phyloP scores from a whole-genome alignment of 345 rosid genomes.

The Nasturtium officinale region DNA sequence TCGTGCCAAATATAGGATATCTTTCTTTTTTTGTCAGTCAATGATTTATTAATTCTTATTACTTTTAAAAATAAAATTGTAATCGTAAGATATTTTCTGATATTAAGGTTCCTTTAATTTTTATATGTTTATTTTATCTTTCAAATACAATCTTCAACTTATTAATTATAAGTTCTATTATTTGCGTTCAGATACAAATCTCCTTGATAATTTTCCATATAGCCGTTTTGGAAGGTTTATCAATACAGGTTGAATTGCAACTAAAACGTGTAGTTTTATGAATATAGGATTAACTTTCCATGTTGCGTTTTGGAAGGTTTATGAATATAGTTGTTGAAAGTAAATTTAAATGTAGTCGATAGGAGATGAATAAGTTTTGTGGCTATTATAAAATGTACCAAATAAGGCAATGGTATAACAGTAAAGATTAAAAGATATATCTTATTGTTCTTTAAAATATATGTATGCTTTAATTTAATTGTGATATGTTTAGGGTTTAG shows the following conservation, averaged over 20 bases:
- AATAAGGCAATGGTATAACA: not conserved
- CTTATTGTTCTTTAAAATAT: not conserved
- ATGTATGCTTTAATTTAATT: not conserved
- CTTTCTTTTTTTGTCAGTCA: slow-evolving; percentile 6
- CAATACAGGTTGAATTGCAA: not conserved
- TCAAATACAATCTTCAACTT: not conserved
- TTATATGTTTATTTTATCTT: not conserved
- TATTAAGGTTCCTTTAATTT: not conserved
- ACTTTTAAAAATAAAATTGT: not conserved
- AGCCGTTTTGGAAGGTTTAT: not conserved
- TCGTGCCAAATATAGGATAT: slow-evolving; percentile 20
- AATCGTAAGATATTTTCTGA: not conserved
- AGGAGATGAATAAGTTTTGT: not conserved
- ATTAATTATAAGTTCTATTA: not conserved
- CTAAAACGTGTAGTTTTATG: not conserved
- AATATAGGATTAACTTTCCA: not conserved
- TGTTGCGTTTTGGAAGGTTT: not conserved
- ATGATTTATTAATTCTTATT: not conserved
- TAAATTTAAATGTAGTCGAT: not conserved
- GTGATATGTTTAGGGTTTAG: not conserved
- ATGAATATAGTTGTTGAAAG: not conserved
- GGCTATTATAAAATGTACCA: not conserved
- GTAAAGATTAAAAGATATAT: not conserved
- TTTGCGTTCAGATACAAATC: not conserved
- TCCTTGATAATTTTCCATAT: not conserved